phyloP scores from a whole-genome alignment of 2,329 filamentous ascomycete species.

The Aureobasidium pullulans region DNA sequence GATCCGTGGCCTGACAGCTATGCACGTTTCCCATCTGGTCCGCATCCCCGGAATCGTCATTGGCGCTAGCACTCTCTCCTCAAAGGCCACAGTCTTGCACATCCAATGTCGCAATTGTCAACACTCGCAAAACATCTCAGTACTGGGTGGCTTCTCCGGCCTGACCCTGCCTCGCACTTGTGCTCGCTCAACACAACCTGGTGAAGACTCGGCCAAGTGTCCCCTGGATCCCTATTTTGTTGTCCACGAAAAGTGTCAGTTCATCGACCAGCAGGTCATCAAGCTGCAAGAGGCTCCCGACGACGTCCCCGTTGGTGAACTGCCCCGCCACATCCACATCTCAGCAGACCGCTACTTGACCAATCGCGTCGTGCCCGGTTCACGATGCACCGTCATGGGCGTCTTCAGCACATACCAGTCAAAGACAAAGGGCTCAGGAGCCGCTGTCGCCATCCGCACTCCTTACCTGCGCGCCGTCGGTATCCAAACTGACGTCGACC shows the following conservation, averaged over 20 bases:
- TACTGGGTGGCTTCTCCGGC: slow-evolving; percentile 81
- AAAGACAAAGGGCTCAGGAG: slow-evolving; percentile 67
- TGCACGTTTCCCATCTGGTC: slow-evolving; percentile 89
- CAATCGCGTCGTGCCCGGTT: slow-evolving; percentile 91
- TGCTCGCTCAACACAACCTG: slow-evolving; percentile 45
- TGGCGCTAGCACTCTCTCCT: slow-evolving; percentile 91
- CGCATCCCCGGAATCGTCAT: slow-evolving; percentile 97
- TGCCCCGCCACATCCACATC: slow-evolving; percentile 89
- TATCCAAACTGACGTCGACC: slow-evolving; percentile 82
- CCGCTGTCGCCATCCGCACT: slow-evolving; percentile 88
- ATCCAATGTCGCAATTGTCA: slow-evolving; percentile 86
- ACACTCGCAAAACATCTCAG: slow-evolving; percentile 59
- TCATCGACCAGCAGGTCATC: slow-evolving; percentile 96
- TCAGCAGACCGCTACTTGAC: slow-evolving; percentile 95
- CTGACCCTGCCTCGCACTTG: slow-evolving; percentile 78
- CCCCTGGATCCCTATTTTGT: slow-evolving; percentile 95
- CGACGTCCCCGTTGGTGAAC: slow-evolving; percentile 91
- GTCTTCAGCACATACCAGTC: slow-evolving; percentile 97
- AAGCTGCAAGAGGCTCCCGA: slow-evolving; percentile 97
- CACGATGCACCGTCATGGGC: slow-evolving; percentile 89
- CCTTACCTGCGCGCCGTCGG: slow-evolving; percentile 91
- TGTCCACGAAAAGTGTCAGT: slow-evolving; percentile 84
- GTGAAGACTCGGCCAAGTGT: slow-evolving; percentile 66
- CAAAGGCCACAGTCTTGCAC: slow-evolving; percentile 80
- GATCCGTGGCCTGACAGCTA: slow-evolving; percentile 87